phyloP scores from a whole-genome alignment of 108 stramenopile genomes.

The Nannochloropsis granulata region DNA sequence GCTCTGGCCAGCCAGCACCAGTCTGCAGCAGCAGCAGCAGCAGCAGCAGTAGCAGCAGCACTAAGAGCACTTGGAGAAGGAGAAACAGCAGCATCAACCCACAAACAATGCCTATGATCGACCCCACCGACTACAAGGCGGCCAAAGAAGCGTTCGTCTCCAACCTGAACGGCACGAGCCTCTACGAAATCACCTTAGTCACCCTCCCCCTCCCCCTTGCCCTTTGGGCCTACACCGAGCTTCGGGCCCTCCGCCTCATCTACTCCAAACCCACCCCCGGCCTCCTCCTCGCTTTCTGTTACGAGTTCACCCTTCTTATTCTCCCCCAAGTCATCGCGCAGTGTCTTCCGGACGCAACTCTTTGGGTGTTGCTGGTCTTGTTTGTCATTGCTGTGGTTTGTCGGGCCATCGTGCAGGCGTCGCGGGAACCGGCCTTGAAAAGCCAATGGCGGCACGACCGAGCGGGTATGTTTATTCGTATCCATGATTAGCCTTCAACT shows the following conservation, averaged over 20 bases:
- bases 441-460: neutral
- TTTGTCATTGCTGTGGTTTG: neutral
- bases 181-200: neutral
- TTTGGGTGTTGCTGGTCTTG: neutral
- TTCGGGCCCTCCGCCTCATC: neutral
- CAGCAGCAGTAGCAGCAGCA: too few relatives aligned
- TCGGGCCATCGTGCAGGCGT: neutral
- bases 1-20: too few relatives aligned
- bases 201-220: neutral
- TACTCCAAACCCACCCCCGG: neutral
- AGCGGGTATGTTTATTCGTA: neutral
- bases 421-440: neutral
- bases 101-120: neutral
- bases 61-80: too few relatives aligned
- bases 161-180: constrained; percentile 6
- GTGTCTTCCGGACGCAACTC: neutral
- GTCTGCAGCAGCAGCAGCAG: too few relatives aligned
- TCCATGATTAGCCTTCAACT: too few relatives aligned
- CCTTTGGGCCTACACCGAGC: neutral
- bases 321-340: neutral
- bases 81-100: neutral
- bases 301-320: neutral
- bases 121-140: neutral
- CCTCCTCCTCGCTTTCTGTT: neutral
- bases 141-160: constrained; percentile 15